These are phyloP conservation scores for Populus deltoides DNA, from an alignment of 345 rosid genomes.

Conservation along the genomic window DNA sequence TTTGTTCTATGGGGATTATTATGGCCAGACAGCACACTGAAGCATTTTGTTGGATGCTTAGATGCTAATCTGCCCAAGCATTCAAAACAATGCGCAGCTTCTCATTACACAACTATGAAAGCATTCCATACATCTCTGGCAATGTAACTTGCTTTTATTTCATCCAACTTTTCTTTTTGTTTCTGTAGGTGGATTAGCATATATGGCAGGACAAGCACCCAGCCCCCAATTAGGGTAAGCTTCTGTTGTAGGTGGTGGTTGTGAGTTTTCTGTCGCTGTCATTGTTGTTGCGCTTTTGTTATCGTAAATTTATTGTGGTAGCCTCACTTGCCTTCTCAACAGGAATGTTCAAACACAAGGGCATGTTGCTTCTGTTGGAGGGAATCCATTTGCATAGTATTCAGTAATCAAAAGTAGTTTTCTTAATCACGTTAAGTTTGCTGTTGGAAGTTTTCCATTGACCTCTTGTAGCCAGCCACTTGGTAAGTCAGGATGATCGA, in stretches of 20 bases:
- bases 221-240: conserved; percentile 72
- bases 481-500: neutral
- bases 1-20: neutral
- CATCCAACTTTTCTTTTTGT: conserved; percentile 4
- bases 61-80: neutral
- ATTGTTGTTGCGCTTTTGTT: neutral
- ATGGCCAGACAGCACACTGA: neutral
- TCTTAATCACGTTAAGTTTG: neutral
- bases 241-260: neutral
- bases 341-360: conserved; percentile 70
- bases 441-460: conserved; percentile 4
- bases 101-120: neutral
- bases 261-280: neutral
- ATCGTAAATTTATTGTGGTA: neutral
- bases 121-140: neutral
- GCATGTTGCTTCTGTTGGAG: conserved; percentile 71
- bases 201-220: conserved; percentile 57
- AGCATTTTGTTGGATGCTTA: neutral
- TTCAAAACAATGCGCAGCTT: neutral
- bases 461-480: conserved; percentile 3
- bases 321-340: conserved; percentile 6
- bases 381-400: conserved; percentile 82
- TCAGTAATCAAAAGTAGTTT: neutral
- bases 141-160: neutral
- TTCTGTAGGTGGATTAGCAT: conserved; percentile 70